A percentile compares a stretch with the other conserved stretches of the same genome.
phyloP scores from a whole-genome alignment of 2,329 filamentous ascomycete species.

The Fusarium xylarioides region DNA sequence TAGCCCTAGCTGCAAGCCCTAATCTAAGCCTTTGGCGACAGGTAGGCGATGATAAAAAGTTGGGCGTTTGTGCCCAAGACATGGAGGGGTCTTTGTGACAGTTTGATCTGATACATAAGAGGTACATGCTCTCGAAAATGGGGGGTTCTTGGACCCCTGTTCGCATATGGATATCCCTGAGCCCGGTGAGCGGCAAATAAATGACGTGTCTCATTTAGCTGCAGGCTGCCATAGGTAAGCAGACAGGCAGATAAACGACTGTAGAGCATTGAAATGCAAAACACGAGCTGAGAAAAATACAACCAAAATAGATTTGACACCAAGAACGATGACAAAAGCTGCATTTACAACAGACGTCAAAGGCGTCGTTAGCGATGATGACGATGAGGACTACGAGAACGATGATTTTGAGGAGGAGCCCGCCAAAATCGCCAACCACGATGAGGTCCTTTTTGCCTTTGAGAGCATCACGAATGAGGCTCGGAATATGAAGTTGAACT shows the following conservation, averaged over 20 bases:
- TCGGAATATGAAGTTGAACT: background rate
- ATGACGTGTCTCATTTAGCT: background rate
- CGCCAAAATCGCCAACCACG: background rate
- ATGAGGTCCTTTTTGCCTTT: background rate
- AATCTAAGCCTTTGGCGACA: background rate
- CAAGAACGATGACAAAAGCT: background rate
- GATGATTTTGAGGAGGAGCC: background rate
- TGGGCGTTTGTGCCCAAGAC: background rate
- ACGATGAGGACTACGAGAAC: background rate
- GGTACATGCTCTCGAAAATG: background rate
- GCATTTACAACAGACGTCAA: background rate
- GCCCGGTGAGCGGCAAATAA: background rate
- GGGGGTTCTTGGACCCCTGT: background rate
- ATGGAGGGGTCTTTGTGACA: background rate
- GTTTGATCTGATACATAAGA: background rate
- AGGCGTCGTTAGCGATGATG: background rate
- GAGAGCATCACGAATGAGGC: background rate
- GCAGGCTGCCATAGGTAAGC: background rate
- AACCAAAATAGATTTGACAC: accelerated
- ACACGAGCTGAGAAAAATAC: background rate
- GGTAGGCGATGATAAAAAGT: accelerated
- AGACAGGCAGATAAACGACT: background rate
- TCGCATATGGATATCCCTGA: background rate
- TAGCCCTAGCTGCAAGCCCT: background rate
- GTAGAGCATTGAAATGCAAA: background rate